Conservation (phyloP, 2,329 filamentous ascomycete genomes). For the Ascochyta koolunga region DNA sequence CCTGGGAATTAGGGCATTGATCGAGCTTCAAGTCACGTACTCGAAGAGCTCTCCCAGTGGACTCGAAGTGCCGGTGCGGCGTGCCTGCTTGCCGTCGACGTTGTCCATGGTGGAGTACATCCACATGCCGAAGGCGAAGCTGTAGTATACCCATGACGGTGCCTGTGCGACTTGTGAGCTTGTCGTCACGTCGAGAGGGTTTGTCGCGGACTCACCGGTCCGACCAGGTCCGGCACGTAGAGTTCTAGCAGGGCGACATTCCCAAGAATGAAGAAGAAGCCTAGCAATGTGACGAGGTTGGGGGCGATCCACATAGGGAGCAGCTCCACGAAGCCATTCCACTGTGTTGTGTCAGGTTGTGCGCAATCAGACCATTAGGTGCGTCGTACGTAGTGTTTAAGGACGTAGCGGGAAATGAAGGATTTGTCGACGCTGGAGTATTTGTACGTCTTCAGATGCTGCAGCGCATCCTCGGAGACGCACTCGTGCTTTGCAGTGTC, state of each 20-base stretch:
- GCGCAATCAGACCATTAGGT: slow-evolving; percentile 5
- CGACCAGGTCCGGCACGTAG: slow-evolving; percentile 86
- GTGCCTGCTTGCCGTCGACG: slow-evolving; percentile 95
- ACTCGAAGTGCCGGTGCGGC: slow-evolving; percentile 92
- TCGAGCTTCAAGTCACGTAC: slow-evolving; percentile 51
- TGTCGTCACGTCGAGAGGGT: neutral
- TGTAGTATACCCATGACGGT: slow-evolving; percentile 92
- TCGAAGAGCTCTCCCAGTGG: slow-evolving; percentile 96
- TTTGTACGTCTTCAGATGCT: slow-evolving; percentile 93
- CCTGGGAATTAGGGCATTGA: slow-evolving; percentile 17
- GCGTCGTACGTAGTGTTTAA: slow-evolving; percentile 97
- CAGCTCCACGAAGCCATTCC: slow-evolving; percentile 93
- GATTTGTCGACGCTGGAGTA: slow-evolving; percentile 98
- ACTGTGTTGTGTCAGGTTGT: slow-evolving; percentile 62
- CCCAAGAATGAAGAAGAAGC: slow-evolving; percentile 89
- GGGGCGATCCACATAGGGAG: slow-evolving; percentile 95
- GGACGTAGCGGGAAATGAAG: slow-evolving; percentile 87
- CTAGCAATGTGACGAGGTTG: slow-evolving; percentile 95
- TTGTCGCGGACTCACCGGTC: slow-evolving; percentile 68
- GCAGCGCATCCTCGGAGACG: slow-evolving; percentile 86
- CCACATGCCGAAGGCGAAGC: slow-evolving; percentile 94
- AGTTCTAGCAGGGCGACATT: slow-evolving; percentile 80
- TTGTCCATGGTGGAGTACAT: slow-evolving; percentile 99
- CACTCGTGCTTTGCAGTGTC: slow-evolving; percentile 71
- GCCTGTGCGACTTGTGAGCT: slow-evolving; percentile 59